Evolutionary conservation across 495 filamentous ascomycete genomes (phyloP).

Genomic region (Tuber calosporum): DNA sequence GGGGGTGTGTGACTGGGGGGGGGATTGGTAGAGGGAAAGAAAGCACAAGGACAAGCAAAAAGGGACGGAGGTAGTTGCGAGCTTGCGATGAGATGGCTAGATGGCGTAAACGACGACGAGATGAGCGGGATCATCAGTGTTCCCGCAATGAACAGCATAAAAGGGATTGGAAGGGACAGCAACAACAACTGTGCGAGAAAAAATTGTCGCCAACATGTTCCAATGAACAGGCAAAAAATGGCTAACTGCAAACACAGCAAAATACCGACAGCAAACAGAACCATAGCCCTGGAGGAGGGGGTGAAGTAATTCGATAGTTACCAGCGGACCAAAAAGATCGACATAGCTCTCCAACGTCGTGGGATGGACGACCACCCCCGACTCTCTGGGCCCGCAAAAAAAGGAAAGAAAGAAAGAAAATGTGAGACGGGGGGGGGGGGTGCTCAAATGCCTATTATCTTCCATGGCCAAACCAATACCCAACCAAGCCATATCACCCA

Average conservation of each 20-base stretch:
- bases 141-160: conserved; percentile 1
- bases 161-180: not conserved
- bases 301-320: conserved; percentile 2
- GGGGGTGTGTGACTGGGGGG: conserved; percentile 8
- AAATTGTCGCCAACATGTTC: not conserved
- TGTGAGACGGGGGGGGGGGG: too few species aligned
- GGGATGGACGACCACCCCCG: not conserved
- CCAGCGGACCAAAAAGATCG: conserved; percentile 1
- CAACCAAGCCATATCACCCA: not conserved
- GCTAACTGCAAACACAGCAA: not conserved
- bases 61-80: conserved; percentile 9
- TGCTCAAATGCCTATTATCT: not conserved
- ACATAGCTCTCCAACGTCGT: not conserved
- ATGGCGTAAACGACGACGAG: not conserved
- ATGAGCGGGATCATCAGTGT: not conserved
- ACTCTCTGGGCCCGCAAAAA: conserved; percentile 1
- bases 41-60: conserved; percentile 8
- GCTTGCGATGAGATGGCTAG: conserved; percentile 3
- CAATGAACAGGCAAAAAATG: not conserved
- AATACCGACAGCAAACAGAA: not conserved
- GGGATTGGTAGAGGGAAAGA: conserved; percentile 9
- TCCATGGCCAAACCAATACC: not conserved
- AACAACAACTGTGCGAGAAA: not conserved
- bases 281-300: not conserved
- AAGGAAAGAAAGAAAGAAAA: not conserved